A percentile compares a stretch with the other conserved stretches of the same genome.
phyloP scores from a whole-genome alignment of 1,139 yeast genomes.

The Magnusiomyces starmeri region DNA sequence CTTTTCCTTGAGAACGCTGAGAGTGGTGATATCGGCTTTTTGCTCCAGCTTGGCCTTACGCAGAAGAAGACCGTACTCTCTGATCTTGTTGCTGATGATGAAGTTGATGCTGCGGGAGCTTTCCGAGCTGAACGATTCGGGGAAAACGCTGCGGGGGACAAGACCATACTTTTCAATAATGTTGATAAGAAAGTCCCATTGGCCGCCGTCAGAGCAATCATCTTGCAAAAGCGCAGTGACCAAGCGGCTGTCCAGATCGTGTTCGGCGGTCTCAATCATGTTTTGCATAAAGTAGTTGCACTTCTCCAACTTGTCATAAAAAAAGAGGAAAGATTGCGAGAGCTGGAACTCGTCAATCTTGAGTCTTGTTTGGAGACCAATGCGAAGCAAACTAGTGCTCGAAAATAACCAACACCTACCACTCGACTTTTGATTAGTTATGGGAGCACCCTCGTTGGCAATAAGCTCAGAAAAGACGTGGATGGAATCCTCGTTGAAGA shows the following conservation, averaged over 20 bases:
- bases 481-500: constrained; percentile 35
- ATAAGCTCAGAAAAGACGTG: constrained; percentile 50
- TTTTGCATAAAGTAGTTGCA: constrained; percentile 56
- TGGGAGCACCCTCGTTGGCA: constrained; percentile 48
- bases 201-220: constrained; percentile 64
- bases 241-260: constrained; percentile 50
- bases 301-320: constrained; percentile 52
- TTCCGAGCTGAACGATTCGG: constrained; percentile 55
- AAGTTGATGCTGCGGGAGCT: constrained; percentile 44
- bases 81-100: constrained; percentile 48
- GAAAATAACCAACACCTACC: constrained; percentile 72
- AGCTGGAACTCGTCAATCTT: constrained; percentile 50
- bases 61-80: constrained; percentile 53
- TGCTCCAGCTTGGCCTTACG: constrained; percentile 34
- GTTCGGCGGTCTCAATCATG: constrained; percentile 47
- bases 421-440: constrained; percentile 51
- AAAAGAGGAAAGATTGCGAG: constrained; percentile 50
- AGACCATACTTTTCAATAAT: constrained; percentile 55
- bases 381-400: constrained; percentile 52
- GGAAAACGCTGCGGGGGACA: constrained; percentile 53
- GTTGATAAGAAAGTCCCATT: constrained; percentile 65
- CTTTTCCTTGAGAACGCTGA: constrained; percentile 38
- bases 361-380: constrained; percentile 47
- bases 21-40: constrained; percentile 28
- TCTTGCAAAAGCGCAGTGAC: constrained; percentile 42